Conservation (phyloP, 2,329 filamentous ascomycete species). For the Calonectria hongkongensis region DNA sequence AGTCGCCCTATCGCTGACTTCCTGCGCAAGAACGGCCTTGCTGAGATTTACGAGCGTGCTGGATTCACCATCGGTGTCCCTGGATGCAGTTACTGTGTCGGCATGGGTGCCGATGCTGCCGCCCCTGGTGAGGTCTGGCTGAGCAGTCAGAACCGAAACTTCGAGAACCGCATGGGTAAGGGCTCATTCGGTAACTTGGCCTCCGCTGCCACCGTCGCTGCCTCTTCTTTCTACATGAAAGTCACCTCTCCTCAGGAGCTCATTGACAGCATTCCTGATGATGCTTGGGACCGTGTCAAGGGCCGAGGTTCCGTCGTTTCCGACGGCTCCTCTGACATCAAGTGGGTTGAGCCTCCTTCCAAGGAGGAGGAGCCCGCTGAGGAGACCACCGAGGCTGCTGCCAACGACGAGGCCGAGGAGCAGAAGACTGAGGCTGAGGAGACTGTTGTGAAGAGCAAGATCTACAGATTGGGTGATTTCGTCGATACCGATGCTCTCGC, state of each 20-base stretch:
- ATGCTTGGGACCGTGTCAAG: slow-evolving; percentile 11
- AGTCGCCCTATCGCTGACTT: slow-evolving; percentile 60
- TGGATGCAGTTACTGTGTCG: slow-evolving; percentile 66
- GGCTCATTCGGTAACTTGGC: slow-evolving; percentile 35
- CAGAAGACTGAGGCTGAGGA: slow-evolving; percentile 9
- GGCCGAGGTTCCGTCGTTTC: slow-evolving; percentile 10
- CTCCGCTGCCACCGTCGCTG: slow-evolving; percentile 15
- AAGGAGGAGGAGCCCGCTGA: not conserved
- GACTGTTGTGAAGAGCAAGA: slow-evolving; percentile 27
- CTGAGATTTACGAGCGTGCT: slow-evolving; percentile 61
- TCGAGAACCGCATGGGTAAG: slow-evolving; percentile 65
- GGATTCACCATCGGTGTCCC: slow-evolving; percentile 64
- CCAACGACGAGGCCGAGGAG: not conserved
- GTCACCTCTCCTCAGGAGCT: slow-evolving; percentile 23
- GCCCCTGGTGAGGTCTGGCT: slow-evolving; percentile 64
- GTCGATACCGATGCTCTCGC: slow-evolving; percentile 24
- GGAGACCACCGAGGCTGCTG: not conserved
- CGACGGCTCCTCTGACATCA: not conserved
- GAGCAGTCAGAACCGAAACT: slow-evolving; percentile 66
- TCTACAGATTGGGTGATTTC: slow-evolving; percentile 24
- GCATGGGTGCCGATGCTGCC: slow-evolving; percentile 64
- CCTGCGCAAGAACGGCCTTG: slow-evolving; percentile 57
- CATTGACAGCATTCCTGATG: slow-evolving; percentile 9
- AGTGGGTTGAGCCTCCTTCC: slow-evolving; percentile 18
- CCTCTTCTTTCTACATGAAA: slow-evolving; percentile 10